These are phyloP conservation scores for Cercophora newfieldiana DNA, from an alignment of 495 filamentous ascomycete genomes.

Conservation along the genomic window DNA sequence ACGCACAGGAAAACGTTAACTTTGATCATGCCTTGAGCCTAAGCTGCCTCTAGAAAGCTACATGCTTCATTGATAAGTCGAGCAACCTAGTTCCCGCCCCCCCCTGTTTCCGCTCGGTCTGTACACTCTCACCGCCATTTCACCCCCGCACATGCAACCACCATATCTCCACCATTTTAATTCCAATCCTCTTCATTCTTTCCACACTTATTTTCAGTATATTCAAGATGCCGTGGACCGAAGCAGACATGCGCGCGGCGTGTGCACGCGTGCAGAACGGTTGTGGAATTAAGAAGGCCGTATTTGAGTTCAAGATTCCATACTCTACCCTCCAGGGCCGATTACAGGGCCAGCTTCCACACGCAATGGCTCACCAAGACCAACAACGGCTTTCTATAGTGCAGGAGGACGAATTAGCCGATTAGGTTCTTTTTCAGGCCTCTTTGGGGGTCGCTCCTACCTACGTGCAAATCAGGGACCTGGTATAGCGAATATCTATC, in stretches of 20 bases:
- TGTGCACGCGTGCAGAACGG: background rate
- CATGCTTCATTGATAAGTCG: too few species aligned
- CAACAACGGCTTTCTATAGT: background rate
- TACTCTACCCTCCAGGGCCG: background rate
- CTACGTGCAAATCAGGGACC: background rate
- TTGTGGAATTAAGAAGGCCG: background rate
- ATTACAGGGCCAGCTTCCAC: background rate
- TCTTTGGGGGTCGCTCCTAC: background rate
- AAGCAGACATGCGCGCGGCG: background rate
- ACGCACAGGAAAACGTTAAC: too few species aligned
- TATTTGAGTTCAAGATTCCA: background rate
- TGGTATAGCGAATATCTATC: background rate
- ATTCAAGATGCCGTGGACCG: background rate
- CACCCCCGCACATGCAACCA: background rate
- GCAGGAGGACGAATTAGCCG: too few species aligned
- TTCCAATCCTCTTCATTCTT: background rate
- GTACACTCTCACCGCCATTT: background rate
- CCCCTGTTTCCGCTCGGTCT: background rate
- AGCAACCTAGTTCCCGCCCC: too few species aligned
- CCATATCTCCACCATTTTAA: slow-evolving; percentile 1
- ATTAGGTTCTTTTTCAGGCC: background rate
- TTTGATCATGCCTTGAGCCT: too few species aligned
- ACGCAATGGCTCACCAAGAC: background rate
- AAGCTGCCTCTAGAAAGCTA: too few species aligned
- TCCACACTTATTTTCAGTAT: background rate